These are phyloP conservation scores for Zygnema cylindricum DNA, from an alignment of 139 green algal species.

Conservation along the genomic window DNA sequence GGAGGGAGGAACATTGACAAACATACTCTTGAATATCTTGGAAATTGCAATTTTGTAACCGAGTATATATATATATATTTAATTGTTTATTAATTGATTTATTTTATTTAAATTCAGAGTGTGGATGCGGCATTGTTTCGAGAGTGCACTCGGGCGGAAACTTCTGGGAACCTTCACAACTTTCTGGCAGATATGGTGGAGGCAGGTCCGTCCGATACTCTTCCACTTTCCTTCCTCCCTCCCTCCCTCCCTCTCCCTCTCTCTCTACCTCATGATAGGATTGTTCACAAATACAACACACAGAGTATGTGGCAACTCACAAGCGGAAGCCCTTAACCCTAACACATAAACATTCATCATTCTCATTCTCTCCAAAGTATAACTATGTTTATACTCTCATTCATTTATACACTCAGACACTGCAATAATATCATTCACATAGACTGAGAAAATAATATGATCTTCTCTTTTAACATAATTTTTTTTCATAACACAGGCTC, in stretches of 20 bases:
- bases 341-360: background rate
- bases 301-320: background rate
- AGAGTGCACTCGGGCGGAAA: slow-evolving; percentile 43
- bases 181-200: slow-evolving; percentile 51
- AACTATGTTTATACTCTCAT: background rate
- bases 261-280: slow-evolving; percentile 8
- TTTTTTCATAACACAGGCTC: too few species aligned
- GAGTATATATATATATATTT: background rate
- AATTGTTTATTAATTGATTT: background rate
- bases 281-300: background rate
- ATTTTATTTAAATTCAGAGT: slow-evolving; percentile 11
- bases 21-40: too few species aligned
- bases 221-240: background rate
- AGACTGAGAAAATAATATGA: background rate
- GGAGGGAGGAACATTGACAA: background rate
- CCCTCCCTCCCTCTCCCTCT: background rate
- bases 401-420: background rate
- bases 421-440: background rate
- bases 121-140: slow-evolving; percentile 41
- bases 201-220: slow-evolving; percentile 5
- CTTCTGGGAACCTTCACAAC: slow-evolving; percentile 13
- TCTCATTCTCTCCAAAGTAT: background rate
- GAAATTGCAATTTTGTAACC: background rate
- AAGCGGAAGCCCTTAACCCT: slow-evolving; percentile 4
- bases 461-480: too few species aligned